A percentile compares a stretch with the other conserved stretches of the same genome.
Conservation (phyloP, 1,139 yeast species). For the Geotrichum aggregatum region DNA sequence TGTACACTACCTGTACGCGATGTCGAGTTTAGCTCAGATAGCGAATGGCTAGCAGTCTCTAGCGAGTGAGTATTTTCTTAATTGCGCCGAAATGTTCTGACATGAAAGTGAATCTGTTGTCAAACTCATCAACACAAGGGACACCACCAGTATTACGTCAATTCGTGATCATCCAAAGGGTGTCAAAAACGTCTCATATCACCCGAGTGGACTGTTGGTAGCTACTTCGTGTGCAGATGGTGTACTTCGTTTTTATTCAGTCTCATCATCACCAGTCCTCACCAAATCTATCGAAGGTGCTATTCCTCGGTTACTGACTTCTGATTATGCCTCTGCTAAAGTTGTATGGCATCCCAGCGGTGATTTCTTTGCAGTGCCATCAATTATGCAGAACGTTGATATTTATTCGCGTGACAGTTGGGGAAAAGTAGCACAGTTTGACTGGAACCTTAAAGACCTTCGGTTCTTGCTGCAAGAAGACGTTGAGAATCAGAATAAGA, state of each 20-base stretch:
- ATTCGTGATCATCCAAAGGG: conserved; percentile 46
- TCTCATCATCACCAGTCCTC: conserved; percentile 45
- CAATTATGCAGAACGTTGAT: conserved; percentile 40
- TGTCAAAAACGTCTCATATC: conserved; percentile 58
- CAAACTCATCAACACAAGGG: conserved; percentile 6
- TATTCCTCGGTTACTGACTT: conserved; percentile 36
- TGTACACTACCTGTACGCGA: conserved; percentile 65
- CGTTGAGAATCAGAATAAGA: conserved; percentile 11
- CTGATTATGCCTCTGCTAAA: conserved; percentile 42
- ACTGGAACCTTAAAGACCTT: conserved; percentile 12
- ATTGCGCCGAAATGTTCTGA: background rate
- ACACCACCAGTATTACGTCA: conserved; percentile 13
- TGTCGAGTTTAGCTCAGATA: conserved; percentile 63
- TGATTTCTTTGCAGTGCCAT: conserved; percentile 56
- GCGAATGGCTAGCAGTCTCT: conserved; percentile 62
- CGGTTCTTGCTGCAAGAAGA: conserved; percentile 8
- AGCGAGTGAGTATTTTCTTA: conserved; percentile 48
- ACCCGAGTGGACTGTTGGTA: conserved; percentile 54
- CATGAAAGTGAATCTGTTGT: conserved; percentile 10
- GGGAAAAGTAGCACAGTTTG: conserved; percentile 9
- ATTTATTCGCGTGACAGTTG: conserved; percentile 33
- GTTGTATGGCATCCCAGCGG: conserved; percentile 65
- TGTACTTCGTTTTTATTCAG: conserved; percentile 57
- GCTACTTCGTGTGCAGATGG: conserved; percentile 69
- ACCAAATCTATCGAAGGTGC: conserved; percentile 45